Evolutionary conservation across 495 filamentous ascomycete species (phyloP), one percentile per base, ranked within the genome.

Genomic region (Lasiosphaeria hispida): DNA sequence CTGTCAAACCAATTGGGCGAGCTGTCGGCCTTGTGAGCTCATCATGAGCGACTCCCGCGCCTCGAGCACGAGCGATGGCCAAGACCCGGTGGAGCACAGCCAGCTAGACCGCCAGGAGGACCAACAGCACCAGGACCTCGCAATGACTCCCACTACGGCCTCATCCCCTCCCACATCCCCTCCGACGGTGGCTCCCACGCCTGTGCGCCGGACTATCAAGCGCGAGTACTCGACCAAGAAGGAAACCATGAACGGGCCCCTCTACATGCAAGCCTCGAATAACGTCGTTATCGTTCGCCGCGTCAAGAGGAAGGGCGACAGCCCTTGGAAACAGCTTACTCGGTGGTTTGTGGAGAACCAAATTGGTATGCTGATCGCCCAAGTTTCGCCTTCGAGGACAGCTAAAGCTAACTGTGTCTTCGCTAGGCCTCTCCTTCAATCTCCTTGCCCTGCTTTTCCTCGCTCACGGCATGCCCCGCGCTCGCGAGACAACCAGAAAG

Each of bases 391-490:
- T 2, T 41, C 7, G 39, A 30, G 23, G 5, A 30, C 23, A 30
- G 23, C 23, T 13, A 1, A n/a, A 36, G 30, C 48, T 53, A 37
- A 50, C 34, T 53, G 33, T 50, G 18, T 15, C 43, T 40, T 15
- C n/a, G 10, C 23, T 37, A 72, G 69, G 65, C 38, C 42, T 72
- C 54, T 68, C 69, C n/a, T 70, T 68, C 63, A 72, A 72, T 56
- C 65, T 91, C 52, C 77, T 96, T 54, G 80, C 88, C 56, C 84
- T 91, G 53, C 80, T 96, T 59, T 79, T 83, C 70, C 80, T 93
- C 58, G 83, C 87, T 57, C 91, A 96, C 76, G 75, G 89, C 57
- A 87, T 93, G 72, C 92, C 92, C 38, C 85, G 84, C 50, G 85
- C 90, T 18, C 83, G 89, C 54, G 75, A 81, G n/a, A 83, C 87